Percentiles rank a stretch among this genome's conserved stretches.
Evolutionary conservation across 2,329 filamentous ascomycete genomes (phyloP).

Genomic region (Sarocladium strictum): DNA sequence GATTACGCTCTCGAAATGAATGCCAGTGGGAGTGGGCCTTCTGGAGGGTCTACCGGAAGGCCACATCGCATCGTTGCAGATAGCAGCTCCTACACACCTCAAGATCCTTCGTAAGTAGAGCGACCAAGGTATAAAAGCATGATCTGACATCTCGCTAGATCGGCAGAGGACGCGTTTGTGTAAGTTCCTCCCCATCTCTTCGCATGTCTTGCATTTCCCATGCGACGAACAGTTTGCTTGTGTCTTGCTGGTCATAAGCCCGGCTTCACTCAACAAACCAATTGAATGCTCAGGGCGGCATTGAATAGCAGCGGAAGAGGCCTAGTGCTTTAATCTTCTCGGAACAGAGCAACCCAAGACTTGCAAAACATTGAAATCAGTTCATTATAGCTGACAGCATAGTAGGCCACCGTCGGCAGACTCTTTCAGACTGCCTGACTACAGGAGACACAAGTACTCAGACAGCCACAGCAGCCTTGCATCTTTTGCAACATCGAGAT

Average conservation of each 20-base stretch:
- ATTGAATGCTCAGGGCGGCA: no score
- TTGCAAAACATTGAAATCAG: no score
- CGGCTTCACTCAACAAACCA: no score
- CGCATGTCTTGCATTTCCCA: neutral
- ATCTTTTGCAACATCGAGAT: slow-evolving; percentile 40
- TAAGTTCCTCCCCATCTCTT: neutral
- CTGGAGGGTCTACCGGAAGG: neutral
- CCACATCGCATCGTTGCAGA: neutral
- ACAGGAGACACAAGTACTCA: slow-evolving; percentile 28
- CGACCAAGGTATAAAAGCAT: neutral
- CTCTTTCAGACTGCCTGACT: slow-evolving; percentile 3
- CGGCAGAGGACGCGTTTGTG: neutral
- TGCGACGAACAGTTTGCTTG: neutral
- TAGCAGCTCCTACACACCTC: neutral
- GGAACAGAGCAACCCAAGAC: no score
- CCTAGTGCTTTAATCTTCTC: no score
- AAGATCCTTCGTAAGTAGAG: neutral
- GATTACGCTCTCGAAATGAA: neutral
- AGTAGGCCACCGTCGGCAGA: neutral
- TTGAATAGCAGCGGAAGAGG: no score
- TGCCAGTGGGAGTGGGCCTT: neutral
- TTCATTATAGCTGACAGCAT: neutral
- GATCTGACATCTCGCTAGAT: neutral
- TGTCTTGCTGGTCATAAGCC: no score
- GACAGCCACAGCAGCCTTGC: slow-evolving; percentile 48